A percentile compares a stretch with the other conserved stretches of the same genome.
Evolutionary conservation across 163 green algal genomes (phyloP).

Genomic region (Coccomyxa subellipsoidea): DNA sequence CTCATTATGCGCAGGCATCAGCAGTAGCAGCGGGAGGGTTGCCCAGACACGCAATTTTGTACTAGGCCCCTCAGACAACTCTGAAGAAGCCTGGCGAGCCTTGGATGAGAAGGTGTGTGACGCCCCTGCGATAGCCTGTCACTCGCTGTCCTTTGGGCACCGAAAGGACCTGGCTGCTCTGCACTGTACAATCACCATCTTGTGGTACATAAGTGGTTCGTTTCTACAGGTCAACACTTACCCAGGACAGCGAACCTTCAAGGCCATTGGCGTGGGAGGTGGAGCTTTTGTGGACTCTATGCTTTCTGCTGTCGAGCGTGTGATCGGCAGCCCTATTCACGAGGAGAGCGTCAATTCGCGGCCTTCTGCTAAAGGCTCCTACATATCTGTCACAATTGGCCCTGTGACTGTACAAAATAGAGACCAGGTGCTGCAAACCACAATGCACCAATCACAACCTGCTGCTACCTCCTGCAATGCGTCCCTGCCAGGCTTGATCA

Average conservation of each 20-base stretch:
- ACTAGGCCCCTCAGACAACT: not conserved
- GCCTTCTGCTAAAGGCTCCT: not conserved
- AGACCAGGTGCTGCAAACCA: not conserved
- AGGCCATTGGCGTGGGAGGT: conserved; percentile 12
- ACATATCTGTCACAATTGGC: conserved; percentile 10
- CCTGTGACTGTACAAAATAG: not conserved
- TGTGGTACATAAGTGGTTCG: not conserved
- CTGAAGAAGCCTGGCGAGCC: not conserved
- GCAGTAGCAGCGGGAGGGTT: not conserved
- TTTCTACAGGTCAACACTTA: conserved; percentile 5
- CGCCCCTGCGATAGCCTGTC: too few species aligned
- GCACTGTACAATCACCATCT: too few species aligned
- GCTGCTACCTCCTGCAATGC: not conserved
- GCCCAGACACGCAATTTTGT: conserved; percentile 5
- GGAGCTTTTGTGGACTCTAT: conserved; percentile 4
- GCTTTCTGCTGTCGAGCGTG: not conserved
- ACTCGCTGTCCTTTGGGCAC: too few species aligned
- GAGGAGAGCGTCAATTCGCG: not conserved
- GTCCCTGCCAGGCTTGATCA: too few species aligned
- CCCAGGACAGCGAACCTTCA: not conserved
- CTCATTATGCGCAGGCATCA: too few species aligned
- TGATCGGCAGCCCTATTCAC: not conserved
- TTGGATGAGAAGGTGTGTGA: not conserved
- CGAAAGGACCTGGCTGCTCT: not conserved
- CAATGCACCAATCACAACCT: not conserved